phyloP scores from a whole-genome alignment of 257 asterid genomes.

The Petunia axillaris region DNA sequence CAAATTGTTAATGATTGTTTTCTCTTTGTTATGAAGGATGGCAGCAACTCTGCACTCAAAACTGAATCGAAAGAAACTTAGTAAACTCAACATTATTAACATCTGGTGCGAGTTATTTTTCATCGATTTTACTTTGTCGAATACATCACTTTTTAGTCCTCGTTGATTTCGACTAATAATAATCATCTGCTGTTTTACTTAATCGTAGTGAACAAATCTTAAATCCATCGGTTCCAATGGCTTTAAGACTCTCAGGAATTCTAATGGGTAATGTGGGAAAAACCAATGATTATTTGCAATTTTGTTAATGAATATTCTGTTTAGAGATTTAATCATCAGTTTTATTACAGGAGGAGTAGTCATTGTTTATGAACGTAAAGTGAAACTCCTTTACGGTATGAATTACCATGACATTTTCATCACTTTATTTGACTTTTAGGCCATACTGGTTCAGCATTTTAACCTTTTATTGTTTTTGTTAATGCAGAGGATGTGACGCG shows the following conservation, averaged over 20 bases:
- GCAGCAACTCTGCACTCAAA: slow-evolving; percentile 92
- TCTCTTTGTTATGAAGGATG: slow-evolving; percentile 66
- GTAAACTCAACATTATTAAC: slow-evolving; percentile 76
- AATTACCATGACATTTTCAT: slow-evolving; percentile 17
- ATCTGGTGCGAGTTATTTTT: slow-evolving; percentile 55
- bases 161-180: not conserved
- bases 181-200: not conserved
- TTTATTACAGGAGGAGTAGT: slow-evolving; percentile 80
- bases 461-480: slow-evolving; percentile 21
- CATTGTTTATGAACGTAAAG: slow-evolving; percentile 92
- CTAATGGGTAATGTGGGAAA: slow-evolving; percentile 73
- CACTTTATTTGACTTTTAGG: not conserved
- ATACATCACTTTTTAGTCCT: not conserved
- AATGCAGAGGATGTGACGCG: slow-evolving; percentile 86
- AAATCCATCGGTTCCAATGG: slow-evolving; percentile 94
- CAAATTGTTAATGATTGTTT: not conserved
- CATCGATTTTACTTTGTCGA: not conserved
- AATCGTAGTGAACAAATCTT: slow-evolving; percentile 74
- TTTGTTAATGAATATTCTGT: not conserved
- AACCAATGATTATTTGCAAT: not conserved
- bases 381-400: slow-evolving; percentile 81
- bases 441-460: slow-evolving; percentile 7
- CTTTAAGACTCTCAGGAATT: slow-evolving; percentile 93
- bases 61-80: slow-evolving; percentile 65
- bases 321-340: not conserved